These are phyloP conservation scores for Spizellomyces punctatus DNA, from an alignment of 192 early-diverging fungal genomes.

Conservation along the genomic window DNA sequence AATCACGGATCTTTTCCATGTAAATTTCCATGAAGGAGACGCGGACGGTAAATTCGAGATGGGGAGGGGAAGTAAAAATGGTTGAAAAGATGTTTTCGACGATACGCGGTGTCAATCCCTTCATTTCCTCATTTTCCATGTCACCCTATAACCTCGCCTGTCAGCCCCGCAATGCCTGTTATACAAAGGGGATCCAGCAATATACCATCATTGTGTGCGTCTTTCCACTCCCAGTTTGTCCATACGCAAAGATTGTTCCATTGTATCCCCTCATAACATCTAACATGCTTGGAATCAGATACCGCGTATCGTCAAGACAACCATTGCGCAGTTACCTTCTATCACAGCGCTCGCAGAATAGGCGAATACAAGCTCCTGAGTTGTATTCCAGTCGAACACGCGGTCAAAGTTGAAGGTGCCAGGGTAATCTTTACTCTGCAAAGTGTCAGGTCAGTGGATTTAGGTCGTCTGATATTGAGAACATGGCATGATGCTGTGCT, in stretches of 20 bases:
- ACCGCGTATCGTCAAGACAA: neutral
- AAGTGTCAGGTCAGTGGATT: neutral
- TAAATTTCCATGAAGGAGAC: conserved; percentile 99
- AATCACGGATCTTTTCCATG: conserved; percentile 98
- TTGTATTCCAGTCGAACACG: conserved; percentile 82
- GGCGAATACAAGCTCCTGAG: conserved; percentile 86
- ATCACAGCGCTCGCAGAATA: conserved; percentile 90
- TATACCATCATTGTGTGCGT: conserved; percentile 59
- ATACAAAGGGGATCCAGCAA: neutral
- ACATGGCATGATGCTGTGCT: conserved; percentile 48
- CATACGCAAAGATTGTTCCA: conserved; percentile 99
- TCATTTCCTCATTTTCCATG: conserved; percentile 86
- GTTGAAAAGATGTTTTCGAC: conserved; percentile 92
- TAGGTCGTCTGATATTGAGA: neutral
- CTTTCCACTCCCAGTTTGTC: conserved; percentile 98
- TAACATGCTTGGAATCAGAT: conserved; percentile 34
- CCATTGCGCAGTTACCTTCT: conserved; percentile 68
- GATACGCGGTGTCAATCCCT: conserved; percentile 97
- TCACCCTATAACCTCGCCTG: conserved; percentile 73
- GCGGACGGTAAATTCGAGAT: conserved; percentile 97
- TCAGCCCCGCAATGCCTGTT: neutral
- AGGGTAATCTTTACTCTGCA: conserved; percentile 54
- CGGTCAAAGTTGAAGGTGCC: conserved; percentile 89
- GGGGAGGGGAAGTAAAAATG: conserved; percentile 88
- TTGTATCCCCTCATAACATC: conserved; percentile 97